Evolutionary conservation across 345 rosid genomes (phyloP).

Genomic region (Hibiscus mutabilis): DNA sequence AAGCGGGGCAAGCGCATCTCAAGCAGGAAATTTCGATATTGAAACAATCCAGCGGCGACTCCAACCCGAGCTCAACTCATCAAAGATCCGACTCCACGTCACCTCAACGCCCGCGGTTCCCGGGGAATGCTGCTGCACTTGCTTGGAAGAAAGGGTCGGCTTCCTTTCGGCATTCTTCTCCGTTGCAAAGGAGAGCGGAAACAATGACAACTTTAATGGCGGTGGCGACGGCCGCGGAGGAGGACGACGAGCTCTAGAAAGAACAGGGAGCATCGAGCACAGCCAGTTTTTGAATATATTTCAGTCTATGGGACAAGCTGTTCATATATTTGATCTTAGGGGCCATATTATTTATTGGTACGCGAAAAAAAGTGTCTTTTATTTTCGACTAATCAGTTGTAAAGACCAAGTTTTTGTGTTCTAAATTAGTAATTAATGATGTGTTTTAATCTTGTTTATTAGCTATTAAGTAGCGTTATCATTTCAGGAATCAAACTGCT

Average conservation of each 20-base stretch:
- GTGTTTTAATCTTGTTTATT: background rate
- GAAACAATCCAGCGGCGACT: no score
- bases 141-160: no score
- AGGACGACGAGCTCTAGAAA: conserved; percentile 8
- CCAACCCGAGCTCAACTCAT: no score
- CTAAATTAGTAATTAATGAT: background rate
- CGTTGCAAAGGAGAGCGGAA: conserved; percentile 72
- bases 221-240: background rate
- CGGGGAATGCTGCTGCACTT: no score
- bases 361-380: conserved; percentile 13
- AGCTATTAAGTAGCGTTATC: background rate
- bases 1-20: no score
- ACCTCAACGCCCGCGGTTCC: no score
- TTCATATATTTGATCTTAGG: conserved; percentile 61
- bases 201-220: conserved; percentile 22
- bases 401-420: background rate
- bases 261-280: conserved; percentile 13
- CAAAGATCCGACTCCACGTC: no score
- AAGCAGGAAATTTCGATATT: no score
- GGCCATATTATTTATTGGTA: conserved; percentile 79
- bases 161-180: conserved; percentile 88
- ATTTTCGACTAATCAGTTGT: background rate
- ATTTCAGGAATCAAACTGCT: conserved; percentile 67
- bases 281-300: conserved; percentile 75
- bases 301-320: conserved; percentile 94